phyloP scores from a whole-genome alignment of 1,284 basidiomycete species.

The Sutorius eximius region DNA sequence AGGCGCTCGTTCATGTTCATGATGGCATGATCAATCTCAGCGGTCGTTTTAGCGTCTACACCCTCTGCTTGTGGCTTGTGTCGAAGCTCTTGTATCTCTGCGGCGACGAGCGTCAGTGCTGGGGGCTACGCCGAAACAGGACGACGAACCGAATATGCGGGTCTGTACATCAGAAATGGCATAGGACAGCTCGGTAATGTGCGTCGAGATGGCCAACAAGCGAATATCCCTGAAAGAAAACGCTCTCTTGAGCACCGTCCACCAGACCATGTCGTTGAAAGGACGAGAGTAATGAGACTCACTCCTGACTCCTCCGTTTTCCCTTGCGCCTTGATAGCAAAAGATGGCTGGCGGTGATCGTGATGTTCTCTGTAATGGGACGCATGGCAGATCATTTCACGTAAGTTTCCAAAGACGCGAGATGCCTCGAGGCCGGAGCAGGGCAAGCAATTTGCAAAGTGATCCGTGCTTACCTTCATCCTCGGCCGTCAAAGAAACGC shows the following conservation, averaged over 20 bases:
- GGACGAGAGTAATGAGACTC: slow-evolving; percentile 29
- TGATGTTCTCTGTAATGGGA: slow-evolving; percentile 58
- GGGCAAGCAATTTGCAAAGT: slow-evolving; percentile 9
- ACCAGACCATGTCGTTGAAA: slow-evolving; percentile 26
- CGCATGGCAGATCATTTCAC: slow-evolving; percentile 35
- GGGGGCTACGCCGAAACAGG: slow-evolving; percentile 2
- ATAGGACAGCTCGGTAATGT: slow-evolving; percentile 80
- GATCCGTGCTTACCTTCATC: slow-evolving; percentile 55
- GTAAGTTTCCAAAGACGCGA: slow-evolving; percentile 34
- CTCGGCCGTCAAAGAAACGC: slow-evolving; percentile 48
- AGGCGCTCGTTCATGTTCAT: slow-evolving; percentile 78
- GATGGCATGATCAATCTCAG: slow-evolving; percentile 77
- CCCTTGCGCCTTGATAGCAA: slow-evolving; percentile 44
- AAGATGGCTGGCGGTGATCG: slow-evolving; percentile 56
- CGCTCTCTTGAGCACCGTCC: slow-evolving; percentile 30
- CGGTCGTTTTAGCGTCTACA: slow-evolving; percentile 52
- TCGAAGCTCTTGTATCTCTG: slow-evolving; percentile 83
- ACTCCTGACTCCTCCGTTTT: slow-evolving; percentile 61
- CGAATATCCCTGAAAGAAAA: slow-evolving; percentile 59
- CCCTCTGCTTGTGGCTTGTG: slow-evolving; percentile 72
- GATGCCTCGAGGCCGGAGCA: slow-evolving; percentile 24
- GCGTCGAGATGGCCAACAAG: slow-evolving; percentile 73
- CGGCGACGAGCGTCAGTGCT: slow-evolving; percentile 12
- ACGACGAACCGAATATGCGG: slow-evolving; percentile 71
- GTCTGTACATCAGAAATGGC: slow-evolving; percentile 83